Evolutionary conservation across 129 eudicot species (phyloP).

Genomic region (Erigeron canadensis): DNA sequence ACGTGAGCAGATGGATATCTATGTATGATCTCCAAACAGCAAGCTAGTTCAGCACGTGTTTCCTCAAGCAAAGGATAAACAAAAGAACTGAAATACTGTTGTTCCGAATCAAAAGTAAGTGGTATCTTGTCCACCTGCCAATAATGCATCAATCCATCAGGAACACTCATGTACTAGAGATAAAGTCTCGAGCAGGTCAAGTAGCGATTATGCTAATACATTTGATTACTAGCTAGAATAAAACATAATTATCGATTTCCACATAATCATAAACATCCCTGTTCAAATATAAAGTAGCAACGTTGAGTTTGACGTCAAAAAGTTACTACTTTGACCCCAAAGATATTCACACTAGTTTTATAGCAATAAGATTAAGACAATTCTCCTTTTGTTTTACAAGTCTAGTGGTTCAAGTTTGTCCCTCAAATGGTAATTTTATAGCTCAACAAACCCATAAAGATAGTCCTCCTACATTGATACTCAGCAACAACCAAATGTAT

Average conservation of each 20-base stretch:
- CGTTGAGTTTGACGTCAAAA: not conserved
- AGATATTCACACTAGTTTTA: too few species aligned
- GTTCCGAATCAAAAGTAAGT: not conserved
- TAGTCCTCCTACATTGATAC: too few species aligned
- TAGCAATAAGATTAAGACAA: too few species aligned
- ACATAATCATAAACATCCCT: not conserved
- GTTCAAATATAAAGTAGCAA: not conserved
- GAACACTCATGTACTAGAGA: not conserved
- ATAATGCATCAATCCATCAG: too few species aligned
- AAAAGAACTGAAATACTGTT: not conserved
- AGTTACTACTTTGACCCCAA: too few species aligned
- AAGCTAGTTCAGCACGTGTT: not conserved
- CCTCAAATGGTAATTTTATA: too few species aligned
- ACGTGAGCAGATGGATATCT: not conserved
- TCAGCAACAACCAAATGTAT: too few species aligned
- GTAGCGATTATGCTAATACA: not conserved
- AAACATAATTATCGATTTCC: too few species aligned
- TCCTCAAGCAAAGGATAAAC: not conserved
- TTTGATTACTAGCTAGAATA: too few species aligned
- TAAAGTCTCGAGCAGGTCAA: not conserved
- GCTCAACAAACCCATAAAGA: too few species aligned
- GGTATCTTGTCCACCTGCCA: constrained; percentile 2
- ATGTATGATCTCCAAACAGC: not conserved
- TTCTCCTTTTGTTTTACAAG: too few species aligned
- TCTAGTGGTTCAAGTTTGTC: too few species aligned